These are phyloP conservation scores for Starmerella apicola DNA, from an alignment of 805 yeast genomes.

Conservation along the genomic window DNA sequence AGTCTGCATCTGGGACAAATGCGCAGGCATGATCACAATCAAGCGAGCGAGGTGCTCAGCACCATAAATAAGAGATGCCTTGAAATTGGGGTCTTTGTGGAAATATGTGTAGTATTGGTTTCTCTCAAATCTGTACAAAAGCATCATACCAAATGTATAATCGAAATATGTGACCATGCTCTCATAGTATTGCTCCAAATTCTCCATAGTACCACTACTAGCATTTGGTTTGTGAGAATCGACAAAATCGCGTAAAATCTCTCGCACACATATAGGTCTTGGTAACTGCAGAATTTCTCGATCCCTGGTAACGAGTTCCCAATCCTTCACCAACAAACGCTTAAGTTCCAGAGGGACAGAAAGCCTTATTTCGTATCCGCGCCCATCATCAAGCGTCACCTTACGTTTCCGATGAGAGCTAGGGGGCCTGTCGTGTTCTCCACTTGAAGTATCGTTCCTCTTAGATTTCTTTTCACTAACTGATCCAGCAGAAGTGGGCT, in stretches of 20 bases:
- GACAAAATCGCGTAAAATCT: slow-evolving; percentile 43
- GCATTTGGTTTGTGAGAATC: slow-evolving; percentile 17
- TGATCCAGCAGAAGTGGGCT: background rate
- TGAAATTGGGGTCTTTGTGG: slow-evolving; percentile 27
- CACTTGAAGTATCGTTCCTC: background rate
- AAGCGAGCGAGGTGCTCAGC: slow-evolving; percentile 70
- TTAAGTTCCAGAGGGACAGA: slow-evolving; percentile 57
- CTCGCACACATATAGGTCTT: slow-evolving; percentile 38
- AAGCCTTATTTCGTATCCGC: slow-evolving; percentile 40
- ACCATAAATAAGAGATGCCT: slow-evolving; percentile 50
- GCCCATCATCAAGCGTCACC: slow-evolving; percentile 29
- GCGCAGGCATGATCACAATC: slow-evolving; percentile 66
- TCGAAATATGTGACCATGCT: slow-evolving; percentile 70
- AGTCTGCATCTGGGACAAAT: slow-evolving; percentile 54
- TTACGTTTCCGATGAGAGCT: slow-evolving; percentile 23
- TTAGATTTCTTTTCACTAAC: background rate
- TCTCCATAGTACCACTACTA: slow-evolving; percentile 33
- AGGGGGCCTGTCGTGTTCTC: background rate
- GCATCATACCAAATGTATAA: slow-evolving; percentile 51
- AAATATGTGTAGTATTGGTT: slow-evolving; percentile 51
- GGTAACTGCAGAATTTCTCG: slow-evolving; percentile 61
- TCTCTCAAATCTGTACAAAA: slow-evolving; percentile 66
- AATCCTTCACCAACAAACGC: slow-evolving; percentile 69
- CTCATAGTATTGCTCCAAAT: slow-evolving; percentile 51
- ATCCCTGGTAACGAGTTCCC: slow-evolving; percentile 83